A percentile compares a stretch with the other conserved stretches of the same genome.
These are phyloP conservation scores for Poa pratensis DNA, from an alignment of 176 grass and related monocot species.

Conservation along the genomic window DNA sequence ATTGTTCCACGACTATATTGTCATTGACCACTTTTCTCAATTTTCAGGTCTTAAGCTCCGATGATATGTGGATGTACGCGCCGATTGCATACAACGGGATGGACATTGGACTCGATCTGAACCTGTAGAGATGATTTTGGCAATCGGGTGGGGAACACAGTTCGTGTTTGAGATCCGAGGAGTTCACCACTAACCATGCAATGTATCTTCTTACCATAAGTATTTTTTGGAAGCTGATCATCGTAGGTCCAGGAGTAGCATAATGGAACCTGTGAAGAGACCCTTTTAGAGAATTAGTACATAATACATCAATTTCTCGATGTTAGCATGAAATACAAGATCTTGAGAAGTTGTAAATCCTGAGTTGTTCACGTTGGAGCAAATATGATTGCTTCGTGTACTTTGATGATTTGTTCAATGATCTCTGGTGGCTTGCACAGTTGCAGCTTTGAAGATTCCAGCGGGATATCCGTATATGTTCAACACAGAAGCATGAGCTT, in stretches of 20 bases:
- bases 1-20: neutral
- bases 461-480: neutral
- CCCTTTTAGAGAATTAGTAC: slow-evolving; percentile 30
- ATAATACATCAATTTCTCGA: neutral
- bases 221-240: slow-evolving; percentile 15
- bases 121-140: slow-evolving; percentile 43
- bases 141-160: neutral
- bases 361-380: slow-evolving; percentile 18
- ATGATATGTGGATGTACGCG: slow-evolving; percentile 91
- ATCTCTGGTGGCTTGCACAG: neutral
- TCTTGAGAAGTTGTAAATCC: neutral
- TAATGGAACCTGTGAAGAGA: slow-evolving; percentile 3
- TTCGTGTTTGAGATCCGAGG: neutral
- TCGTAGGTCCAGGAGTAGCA: slow-evolving; percentile 20
- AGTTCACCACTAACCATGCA: slow-evolving; percentile 31
- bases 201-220: slow-evolving; percentile 9
- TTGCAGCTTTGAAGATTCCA: neutral
- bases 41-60: slow-evolving; percentile 74
- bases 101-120: slow-evolving; percentile 73
- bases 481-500: neutral
- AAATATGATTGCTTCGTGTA: neutral
- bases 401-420: neutral
- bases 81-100: slow-evolving; percentile 83
- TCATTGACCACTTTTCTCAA: slow-evolving; percentile 10
- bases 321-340: neutral